phyloP scores from a whole-genome alignment of 2,329 filamentous ascomycete genomes.

The Chaetomiaceae sp. region DNA sequence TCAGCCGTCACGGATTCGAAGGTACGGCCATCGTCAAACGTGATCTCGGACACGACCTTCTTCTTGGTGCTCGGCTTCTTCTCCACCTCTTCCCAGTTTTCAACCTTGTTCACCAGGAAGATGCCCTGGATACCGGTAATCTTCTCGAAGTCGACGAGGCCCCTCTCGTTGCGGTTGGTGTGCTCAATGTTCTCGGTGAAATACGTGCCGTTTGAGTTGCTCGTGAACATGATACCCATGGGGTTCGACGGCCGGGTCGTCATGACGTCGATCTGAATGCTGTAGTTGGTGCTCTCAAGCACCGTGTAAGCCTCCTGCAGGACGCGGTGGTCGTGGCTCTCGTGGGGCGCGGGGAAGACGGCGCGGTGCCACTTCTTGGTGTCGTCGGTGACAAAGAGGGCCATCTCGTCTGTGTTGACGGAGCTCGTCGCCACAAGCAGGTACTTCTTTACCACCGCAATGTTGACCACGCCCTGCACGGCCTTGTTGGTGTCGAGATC shows the following conservation, averaged over 20 bases:
- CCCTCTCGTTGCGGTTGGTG: constrained; percentile 74
- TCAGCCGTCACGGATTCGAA: constrained; percentile 70
- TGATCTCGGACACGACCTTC: constrained; percentile 75
- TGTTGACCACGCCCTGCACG: constrained; percentile 73
- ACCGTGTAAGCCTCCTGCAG: constrained; percentile 88
- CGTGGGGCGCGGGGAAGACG: constrained; percentile 63
- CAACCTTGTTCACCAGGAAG: constrained; percentile 81
- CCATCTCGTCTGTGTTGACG: constrained; percentile 79
- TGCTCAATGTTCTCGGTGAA: constrained; percentile 90
- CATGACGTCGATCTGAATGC: constrained; percentile 93
- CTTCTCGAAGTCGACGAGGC: constrained; percentile 92
- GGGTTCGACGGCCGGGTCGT: constrained; percentile 59
- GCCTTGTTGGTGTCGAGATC: constrained; percentile 69
- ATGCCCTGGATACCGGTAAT: constrained; percentile 88
- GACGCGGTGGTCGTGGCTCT: constrained; percentile 60
- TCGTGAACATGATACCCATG: constrained; percentile 88
- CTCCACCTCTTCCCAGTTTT: constrained; percentile 76
- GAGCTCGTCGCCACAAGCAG: constrained; percentile 79
- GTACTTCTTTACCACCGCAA: constrained; percentile 81
- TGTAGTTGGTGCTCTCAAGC: constrained; percentile 94
- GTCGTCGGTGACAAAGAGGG: constrained; percentile 83
- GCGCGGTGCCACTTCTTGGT: constrained; percentile 84
- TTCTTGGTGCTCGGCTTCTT: constrained; percentile 50
- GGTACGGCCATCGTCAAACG: constrained; percentile 89
- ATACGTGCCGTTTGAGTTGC: constrained; percentile 95